Evolutionary conservation across 768 basidiomycete species (phyloP), one percentile per base, ranked within the genome.

Genomic region (Hygrophorus russula): DNA sequence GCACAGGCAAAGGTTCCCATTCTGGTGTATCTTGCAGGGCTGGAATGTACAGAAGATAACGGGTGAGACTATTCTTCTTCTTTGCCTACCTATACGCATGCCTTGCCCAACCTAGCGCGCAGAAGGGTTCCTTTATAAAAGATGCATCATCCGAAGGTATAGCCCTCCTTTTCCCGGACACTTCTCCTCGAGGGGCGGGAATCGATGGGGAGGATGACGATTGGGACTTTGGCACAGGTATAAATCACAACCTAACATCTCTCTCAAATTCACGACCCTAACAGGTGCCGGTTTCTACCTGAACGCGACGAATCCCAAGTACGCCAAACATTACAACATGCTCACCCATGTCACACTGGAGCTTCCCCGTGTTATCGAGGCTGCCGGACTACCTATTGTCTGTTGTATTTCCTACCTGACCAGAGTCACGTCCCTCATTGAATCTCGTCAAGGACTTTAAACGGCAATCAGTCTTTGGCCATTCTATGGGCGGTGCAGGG

Each of bases 401-500:
- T 45, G 80, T 67, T 35, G n/a, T 11, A 14, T 34, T 36, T 29
- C 38, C 24, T 41, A 15, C n/a, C 24, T 24, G 17, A 19, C 13
- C 40, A 31, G 45, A 18, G 20, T 36, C 15, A 36, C 41, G 20
- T 6, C 20, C 17, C n/a, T 11, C 15, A 36, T 13, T 45, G 28
- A 10, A 44, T 32, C 49, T 32, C 29, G n/a, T 4, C 24, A 36
- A 92, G 89, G 90, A 98, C 66, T 71, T 82, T 51, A 70, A 67
- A 27, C 78, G 85, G 40, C 80, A 87, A 56, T 91, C 90, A 15
- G 82, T 98, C 54, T 85, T 90, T 56, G 96, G 96, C 8, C 96
- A 99, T 62, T 91, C 87, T 36, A 99, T 98, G 96, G 90, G 88
- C 45, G 96, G 96, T 1, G 92, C 96, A 56, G 96, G 96, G 6